phyloP scores from a whole-genome alignment of 2,329 filamentous ascomycete species.

The Sporothrix pallida region DNA sequence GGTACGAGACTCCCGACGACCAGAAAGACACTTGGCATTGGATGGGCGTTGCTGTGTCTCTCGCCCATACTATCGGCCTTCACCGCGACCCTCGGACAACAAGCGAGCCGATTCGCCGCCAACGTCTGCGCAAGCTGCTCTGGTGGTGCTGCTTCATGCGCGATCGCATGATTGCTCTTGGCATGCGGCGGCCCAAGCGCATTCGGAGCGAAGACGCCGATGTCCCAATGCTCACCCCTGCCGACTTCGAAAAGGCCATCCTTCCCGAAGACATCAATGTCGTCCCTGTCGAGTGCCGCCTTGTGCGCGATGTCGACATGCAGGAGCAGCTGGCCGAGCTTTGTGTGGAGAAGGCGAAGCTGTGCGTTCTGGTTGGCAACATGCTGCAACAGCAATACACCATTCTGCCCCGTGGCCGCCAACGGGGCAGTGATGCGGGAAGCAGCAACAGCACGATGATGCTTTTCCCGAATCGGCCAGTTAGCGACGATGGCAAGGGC shows the following conservation, averaged over 20 bases:
- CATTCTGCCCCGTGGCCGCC: conserved; percentile 82
- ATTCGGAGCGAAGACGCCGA: conserved; percentile 95
- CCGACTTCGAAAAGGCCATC: conserved; percentile 80
- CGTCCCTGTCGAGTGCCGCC: conserved; percentile 71
- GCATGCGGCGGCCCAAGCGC: conserved; percentile 89
- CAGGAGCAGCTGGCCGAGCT: conserved; percentile 81
- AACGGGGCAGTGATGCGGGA: conserved; percentile 52
- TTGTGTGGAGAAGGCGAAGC: conserved; percentile 89
- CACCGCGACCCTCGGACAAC: conserved; percentile 81
- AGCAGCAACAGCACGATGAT: conserved; percentile 83
- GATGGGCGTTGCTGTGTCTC: conserved; percentile 94
- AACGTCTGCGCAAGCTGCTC: conserved; percentile 89
- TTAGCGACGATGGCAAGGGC: conserved; percentile 62
- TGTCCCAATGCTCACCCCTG: conserved; percentile 83
- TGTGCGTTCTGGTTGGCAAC: conserved; percentile 86
- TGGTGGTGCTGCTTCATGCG: conserved; percentile 99
- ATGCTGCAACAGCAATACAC: conserved; percentile 93
- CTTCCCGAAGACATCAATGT: conserved; percentile 71
- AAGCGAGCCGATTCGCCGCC: conserved; percentile 73
- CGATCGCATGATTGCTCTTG: conserved; percentile 87
- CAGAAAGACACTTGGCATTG: conserved; percentile 99
- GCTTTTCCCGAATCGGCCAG: conserved; percentile 85
- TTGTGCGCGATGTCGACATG: conserved; percentile 72
- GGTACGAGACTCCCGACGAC: conserved; percentile 96
- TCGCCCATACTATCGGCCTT: conserved; percentile 91